phyloP scores from a whole-genome alignment of 768 basidiomycete species.

The Phlegmacium glaucopus region DNA sequence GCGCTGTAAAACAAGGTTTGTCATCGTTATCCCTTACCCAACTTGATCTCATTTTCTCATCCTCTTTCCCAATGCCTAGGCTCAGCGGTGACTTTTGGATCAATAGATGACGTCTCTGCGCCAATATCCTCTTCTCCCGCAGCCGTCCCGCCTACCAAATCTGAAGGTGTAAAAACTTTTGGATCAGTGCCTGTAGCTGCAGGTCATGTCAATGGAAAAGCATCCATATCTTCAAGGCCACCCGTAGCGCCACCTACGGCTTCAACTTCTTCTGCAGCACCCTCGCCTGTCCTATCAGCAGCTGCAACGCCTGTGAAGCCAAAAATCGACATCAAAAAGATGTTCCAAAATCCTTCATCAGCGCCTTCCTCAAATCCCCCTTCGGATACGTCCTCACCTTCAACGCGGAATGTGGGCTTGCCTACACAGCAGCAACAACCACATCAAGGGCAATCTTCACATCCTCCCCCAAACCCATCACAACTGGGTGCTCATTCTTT shows the following conservation, averaged over 20 bases:
- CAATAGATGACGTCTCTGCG: conserved; percentile 78
- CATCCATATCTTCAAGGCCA: conserved; percentile 41
- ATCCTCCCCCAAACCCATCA: conserved; percentile 30
- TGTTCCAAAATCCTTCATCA: conserved; percentile 59
- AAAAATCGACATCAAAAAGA: conserved; percentile 55
- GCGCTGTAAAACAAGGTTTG: conserved; percentile 66
- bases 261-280: conserved; percentile 33
- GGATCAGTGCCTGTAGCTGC: conserved; percentile 65
- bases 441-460: conserved; percentile 23
- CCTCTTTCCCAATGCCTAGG: conserved; percentile 30
- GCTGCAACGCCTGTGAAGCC: conserved; percentile 36
- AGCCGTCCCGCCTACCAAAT: conserved; percentile 58
- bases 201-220: conserved; percentile 63
- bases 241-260: conserved; percentile 24
- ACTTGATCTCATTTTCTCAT: conserved; percentile 9
- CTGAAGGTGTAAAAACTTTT: conserved; percentile 77
- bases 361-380: conserved; percentile 48
- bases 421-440: conserved; percentile 44
- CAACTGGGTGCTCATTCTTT: conserved; percentile 44
- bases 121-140: conserved; percentile 84
- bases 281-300: conserved; percentile 30
- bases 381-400: conserved; percentile 57
- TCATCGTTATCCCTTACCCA: conserved; percentile 11
- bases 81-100: conserved; percentile 82
- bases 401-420: conserved; percentile 48